Evolutionary conservation across 2,329 filamentous ascomycete genomes (phyloP).

Genomic region (Conoideocrella luteorostrata): DNA sequence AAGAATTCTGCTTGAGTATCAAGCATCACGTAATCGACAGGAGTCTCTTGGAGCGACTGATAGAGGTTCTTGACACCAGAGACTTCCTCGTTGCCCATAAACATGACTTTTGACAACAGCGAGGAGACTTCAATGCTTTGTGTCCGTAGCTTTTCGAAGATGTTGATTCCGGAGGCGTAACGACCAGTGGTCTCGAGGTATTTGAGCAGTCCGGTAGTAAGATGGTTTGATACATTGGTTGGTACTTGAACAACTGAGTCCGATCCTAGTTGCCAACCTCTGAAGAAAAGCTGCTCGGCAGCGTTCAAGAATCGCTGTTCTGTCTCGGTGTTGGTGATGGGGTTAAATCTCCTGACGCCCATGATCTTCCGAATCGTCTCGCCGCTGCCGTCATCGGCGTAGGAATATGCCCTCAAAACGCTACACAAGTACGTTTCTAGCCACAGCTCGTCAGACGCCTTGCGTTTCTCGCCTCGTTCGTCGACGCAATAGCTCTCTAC

Average conservation of each 20-base stretch:
- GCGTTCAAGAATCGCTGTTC: slow-evolving; percentile 94
- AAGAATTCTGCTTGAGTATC: slow-evolving; percentile 92
- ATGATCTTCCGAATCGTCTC: slow-evolving; percentile 96
- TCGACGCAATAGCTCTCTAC: slow-evolving; percentile 98
- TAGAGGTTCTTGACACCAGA: slow-evolving; percentile 83
- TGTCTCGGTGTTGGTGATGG: slow-evolving; percentile 94
- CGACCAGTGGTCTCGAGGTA: slow-evolving; percentile 95
- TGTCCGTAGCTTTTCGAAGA: slow-evolving; percentile 90
- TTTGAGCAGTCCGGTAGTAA: slow-evolving; percentile 86
- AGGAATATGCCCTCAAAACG: slow-evolving; percentile 88
- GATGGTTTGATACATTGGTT: slow-evolving; percentile 91
- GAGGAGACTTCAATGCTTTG: slow-evolving; percentile 93
- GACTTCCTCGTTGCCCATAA: slow-evolving; percentile 97
- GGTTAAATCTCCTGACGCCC: slow-evolving; percentile 94
- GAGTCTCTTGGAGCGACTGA: slow-evolving; percentile 80
- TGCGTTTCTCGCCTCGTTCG: slow-evolving; percentile 89
- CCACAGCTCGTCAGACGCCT: slow-evolving; percentile 91
- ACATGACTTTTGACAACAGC: slow-evolving; percentile 79
- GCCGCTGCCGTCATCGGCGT: slow-evolving; percentile 90
- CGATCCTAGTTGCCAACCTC: slow-evolving; percentile 94
- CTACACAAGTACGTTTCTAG: slow-evolving; percentile 96
- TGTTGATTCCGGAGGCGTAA: slow-evolving; percentile 90
- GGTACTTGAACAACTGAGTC: slow-evolving; percentile 97
- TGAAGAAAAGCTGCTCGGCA: slow-evolving; percentile 91
- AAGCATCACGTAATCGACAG: slow-evolving; percentile 96